Evolutionary conservation across 805 yeast genomes (phyloP), one percentile per base, ranked within the genome.

Genomic region (Ascoidea rubescens): DNA sequence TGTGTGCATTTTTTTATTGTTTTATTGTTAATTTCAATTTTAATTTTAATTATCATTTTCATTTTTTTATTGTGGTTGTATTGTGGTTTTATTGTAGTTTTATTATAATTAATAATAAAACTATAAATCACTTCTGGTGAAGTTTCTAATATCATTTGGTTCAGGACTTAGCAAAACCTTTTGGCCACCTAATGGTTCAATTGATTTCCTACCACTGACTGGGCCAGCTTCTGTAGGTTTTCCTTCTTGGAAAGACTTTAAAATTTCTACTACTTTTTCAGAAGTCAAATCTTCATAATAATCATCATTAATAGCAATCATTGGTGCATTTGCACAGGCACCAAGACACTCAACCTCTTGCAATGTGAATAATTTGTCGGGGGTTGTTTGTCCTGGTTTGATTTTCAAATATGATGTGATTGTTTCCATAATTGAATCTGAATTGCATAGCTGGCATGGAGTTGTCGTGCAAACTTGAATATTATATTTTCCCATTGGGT

Each of bases 331-430:
- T 50, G 87, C 89, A 73, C 96, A 87, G 3, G 96, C 96, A 54
- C 96, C 96, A 50, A 86, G 77, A 69, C 96, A 87, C 70, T 87
- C 96, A 56, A 87, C 95, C 67, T 87, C 96, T 61, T 85, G 87
- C 56, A 87, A 70, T 16, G 95, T 84, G 73, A 87, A 87, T 58
- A 82, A 67, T 44, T 80, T 80, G 69, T 87, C 95, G 12, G 69
- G 63, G 37, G 91, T 83, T 51, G 90, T 86, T 65, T 86, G 80
- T 56, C 93, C 93, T 6, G 89, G 87, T 64, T 79, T 73, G 64
- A 84, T 71, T 53, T 77, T 71, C 57, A 87, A 73, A 60, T 78
- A 77, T 46, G 70, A 67, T 62, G 77, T 73, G 53, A 86, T 75
- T 43, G 91, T 84, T 50, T 77, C 75, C 78, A 86, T 82, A 55